A percentile compares a stretch with the other conserved stretches of the same genome.
phyloP scores from a whole-genome alignment of 75 land plant species.

The Picea sitchensis region DNA sequence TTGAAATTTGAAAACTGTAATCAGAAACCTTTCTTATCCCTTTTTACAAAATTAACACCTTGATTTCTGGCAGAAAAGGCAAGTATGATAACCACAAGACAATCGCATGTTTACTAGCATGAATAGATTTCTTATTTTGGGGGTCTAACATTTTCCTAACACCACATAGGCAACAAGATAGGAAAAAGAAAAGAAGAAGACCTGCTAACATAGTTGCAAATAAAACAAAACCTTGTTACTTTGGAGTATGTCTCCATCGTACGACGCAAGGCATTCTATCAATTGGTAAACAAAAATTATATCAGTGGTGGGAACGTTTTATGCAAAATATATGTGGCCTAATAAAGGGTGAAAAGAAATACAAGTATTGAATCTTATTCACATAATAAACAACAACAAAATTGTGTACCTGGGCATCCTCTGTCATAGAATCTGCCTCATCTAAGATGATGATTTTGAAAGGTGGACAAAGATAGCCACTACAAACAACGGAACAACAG shows the following conservation, averaged over 20 bases:
- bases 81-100: background rate
- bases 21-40: background rate
- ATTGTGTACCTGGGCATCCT: constrained; percentile 91
- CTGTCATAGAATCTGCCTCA: constrained; percentile 99
- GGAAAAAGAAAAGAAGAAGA: background rate
- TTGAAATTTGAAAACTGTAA: background rate
- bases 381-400: background rate
- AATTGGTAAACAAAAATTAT: constrained; percentile 3
- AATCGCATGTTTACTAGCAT: background rate
- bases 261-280: constrained; percentile 93
- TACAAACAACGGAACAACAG: constrained; percentile 15
- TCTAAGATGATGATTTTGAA: constrained; percentile 90
- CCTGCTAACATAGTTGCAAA: constrained; percentile 99
- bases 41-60: background rate
- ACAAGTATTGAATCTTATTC: background rate
- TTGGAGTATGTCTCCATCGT: constrained; percentile 99
- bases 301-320: background rate
- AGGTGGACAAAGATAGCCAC: constrained; percentile 92
- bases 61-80: background rate
- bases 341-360: constrained; percentile 1
- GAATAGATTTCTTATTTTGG: too few relatives aligned
- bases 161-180: background rate
- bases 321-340: background rate
- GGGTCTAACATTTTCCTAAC: background rate
- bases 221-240: constrained; percentile 94